These are phyloP conservation scores for Talaromyces ruber DNA, from an alignment of 495 filamentous ascomycete species.

Conservation along the genomic window DNA sequence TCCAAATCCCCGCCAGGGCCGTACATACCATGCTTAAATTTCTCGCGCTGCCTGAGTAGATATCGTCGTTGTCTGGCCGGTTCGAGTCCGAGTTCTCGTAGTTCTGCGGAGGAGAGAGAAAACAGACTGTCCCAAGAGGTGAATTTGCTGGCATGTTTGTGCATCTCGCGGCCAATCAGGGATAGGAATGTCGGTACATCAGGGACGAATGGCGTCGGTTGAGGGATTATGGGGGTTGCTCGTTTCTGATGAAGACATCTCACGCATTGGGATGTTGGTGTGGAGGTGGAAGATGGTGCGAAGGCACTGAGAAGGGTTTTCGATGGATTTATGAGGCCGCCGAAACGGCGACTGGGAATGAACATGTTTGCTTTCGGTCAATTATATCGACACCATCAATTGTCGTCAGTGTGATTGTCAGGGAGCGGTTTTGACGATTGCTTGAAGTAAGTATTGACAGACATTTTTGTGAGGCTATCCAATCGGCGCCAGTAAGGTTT, in stretches of 20 bases:
- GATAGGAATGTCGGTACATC: constrained; percentile 86
- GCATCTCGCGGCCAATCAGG: constrained; percentile 80
- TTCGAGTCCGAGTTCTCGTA: constrained; percentile 78
- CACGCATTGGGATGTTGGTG: constrained; percentile 16
- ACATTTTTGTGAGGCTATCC: background rate
- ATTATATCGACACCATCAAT: background rate
- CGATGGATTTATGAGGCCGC: constrained; percentile 12
- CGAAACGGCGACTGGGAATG: constrained; percentile 23
- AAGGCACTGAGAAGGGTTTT: background rate
- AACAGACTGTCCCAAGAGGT: constrained; percentile 86
- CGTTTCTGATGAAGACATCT: constrained; percentile 22
- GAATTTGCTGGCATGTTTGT: constrained; percentile 70
- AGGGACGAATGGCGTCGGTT: constrained; percentile 75
- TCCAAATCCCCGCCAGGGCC: constrained; percentile 73
- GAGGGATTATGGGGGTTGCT: constrained; percentile 41
- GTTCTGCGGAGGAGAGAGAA: constrained; percentile 61
- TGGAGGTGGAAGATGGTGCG: background rate
- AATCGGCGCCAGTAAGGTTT: background rate
- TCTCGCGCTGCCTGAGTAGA: constrained; percentile 76
- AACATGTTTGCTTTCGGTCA: constrained; percentile 15
- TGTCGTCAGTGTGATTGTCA: background rate
- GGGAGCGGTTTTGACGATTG: background rate
- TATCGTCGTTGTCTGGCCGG: constrained; percentile 74
- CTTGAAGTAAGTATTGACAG: background rate
- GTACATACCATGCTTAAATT: constrained; percentile 64